Conservation (phyloP, 306 rosid species). For the Cyclanthera cordifolia region DNA sequence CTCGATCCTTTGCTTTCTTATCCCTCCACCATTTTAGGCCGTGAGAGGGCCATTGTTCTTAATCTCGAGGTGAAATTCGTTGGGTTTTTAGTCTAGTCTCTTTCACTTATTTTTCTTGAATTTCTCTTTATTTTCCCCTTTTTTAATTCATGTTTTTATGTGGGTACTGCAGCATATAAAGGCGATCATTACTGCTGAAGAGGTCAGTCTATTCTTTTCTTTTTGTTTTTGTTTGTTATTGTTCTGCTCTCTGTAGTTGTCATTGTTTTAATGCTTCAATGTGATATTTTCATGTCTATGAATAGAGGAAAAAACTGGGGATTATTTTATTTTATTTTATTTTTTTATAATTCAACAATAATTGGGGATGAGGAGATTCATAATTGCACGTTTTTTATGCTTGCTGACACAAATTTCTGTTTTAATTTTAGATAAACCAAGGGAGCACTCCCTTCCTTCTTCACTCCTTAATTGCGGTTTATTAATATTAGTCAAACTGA, state of each 20-base stretch:
- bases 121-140: neutral
- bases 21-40: slow-evolving; percentile 80
- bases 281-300: neutral
- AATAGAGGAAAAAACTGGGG: neutral
- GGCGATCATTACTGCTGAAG: slow-evolving; percentile 92
- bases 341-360: no score
- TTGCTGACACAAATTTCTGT: no score
- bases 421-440: neutral
- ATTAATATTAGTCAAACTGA: neutral
- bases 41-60: slow-evolving; percentile 88
- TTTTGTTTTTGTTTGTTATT: neutral
- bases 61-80: slow-evolving; percentile 55
- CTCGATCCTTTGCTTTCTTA: slow-evolving; percentile 83
- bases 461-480: neutral
- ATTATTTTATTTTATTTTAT: neutral
- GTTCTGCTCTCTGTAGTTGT: neutral
- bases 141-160: slow-evolving; percentile 13
- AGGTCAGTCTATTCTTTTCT: slow-evolving; percentile 39
- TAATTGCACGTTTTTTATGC: no score
- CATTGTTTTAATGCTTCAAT: neutral
- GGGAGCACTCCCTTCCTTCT: neutral
- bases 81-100: neutral
- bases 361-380: no score
- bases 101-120: neutral
- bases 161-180: slow-evolving; percentile 68